These are phyloP conservation scores for Sicyos baderoa DNA, from an alignment of 306 rosid species.

Conservation along the genomic window DNA sequence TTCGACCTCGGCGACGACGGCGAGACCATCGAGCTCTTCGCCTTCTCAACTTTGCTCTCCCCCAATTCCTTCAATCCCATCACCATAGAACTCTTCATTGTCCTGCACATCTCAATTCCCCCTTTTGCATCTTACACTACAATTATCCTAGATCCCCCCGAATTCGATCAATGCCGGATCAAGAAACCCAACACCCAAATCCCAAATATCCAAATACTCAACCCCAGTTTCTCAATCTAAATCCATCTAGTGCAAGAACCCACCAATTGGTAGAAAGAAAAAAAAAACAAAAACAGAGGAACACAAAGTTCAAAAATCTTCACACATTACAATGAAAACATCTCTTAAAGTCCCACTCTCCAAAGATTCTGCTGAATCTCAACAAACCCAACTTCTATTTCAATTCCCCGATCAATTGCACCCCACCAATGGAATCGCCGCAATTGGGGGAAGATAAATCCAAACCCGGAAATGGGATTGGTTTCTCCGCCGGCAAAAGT, in stretches of 20 bases:
- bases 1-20: slow-evolving; percentile 42
- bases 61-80: slow-evolving; percentile 70
- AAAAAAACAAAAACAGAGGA: neutral
- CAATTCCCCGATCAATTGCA: neutral
- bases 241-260: neutral
- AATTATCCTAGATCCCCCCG: slow-evolving; percentile 15
- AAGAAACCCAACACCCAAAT: slow-evolving; percentile 14
- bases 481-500: slow-evolving; percentile 4
- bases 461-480: slow-evolving; percentile 4
- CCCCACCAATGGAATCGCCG: slow-evolving; percentile 5
- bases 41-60: slow-evolving; percentile 42
- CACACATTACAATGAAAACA: slow-evolving; percentile 17
- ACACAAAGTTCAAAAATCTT: slow-evolving; percentile 14
- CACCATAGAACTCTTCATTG: slow-evolving; percentile 21
- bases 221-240: slow-evolving; percentile 11
- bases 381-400: neutral
- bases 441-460: neutral
- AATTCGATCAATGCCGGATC: slow-evolving; percentile 39
- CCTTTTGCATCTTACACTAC: slow-evolving; percentile 17
- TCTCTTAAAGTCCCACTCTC: neutral
- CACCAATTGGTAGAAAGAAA: neutral
- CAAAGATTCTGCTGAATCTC: neutral
- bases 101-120: slow-evolving; percentile 37
- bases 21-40: slow-evolving; percentile 42
- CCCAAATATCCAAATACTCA: slow-evolving; percentile 24